phyloP scores from a whole-genome alignment of 2,329 filamentous ascomycete species.

The Apiospora aurea region DNA sequence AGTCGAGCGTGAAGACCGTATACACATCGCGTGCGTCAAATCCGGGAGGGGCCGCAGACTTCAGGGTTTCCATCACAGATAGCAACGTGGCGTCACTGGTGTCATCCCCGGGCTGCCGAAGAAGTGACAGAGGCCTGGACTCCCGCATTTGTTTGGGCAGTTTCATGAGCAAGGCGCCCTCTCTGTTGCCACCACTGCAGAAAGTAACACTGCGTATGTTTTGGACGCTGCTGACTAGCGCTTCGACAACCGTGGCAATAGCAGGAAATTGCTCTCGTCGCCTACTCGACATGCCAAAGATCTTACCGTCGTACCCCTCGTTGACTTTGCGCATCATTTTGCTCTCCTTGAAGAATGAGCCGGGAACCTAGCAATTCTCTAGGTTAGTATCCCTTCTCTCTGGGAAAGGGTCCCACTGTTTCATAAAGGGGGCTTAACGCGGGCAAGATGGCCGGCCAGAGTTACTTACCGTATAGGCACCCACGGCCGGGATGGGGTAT shows the following conservation, averaged over 20 bases:
- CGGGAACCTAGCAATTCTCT: constrained; percentile 41
- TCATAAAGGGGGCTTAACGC: constrained; percentile 2
- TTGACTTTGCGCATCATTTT: constrained; percentile 60
- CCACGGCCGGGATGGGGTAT: constrained; percentile 85
- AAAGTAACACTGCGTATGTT: constrained; percentile 78
- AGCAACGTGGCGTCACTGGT: constrained; percentile 39
- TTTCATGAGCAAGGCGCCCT: constrained; percentile 80
- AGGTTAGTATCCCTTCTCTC: not conserved
- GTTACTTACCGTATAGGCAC: constrained; percentile 70
- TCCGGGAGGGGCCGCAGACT: constrained; percentile 50
- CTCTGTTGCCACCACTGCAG: constrained; percentile 86
- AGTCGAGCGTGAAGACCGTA: constrained; percentile 51
- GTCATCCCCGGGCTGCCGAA: constrained; percentile 35
- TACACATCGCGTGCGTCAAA: constrained; percentile 45
- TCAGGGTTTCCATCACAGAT: constrained; percentile 47
- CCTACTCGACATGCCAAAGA: constrained; percentile 81
- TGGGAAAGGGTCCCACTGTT: not conserved
- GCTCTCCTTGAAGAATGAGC: constrained; percentile 64
- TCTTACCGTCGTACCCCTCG: constrained; percentile 58
- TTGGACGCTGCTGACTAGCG: constrained; percentile 73
- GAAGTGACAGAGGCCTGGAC: constrained; percentile 66
- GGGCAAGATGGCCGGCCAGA: not conserved
- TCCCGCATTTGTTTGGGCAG: constrained; percentile 66
- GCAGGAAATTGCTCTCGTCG: constrained; percentile 84
- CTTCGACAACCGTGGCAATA: constrained; percentile 80